Conservation (phyloP, 495 filamentous ascomycete genomes). For the Pyronema omphalodes region DNA sequence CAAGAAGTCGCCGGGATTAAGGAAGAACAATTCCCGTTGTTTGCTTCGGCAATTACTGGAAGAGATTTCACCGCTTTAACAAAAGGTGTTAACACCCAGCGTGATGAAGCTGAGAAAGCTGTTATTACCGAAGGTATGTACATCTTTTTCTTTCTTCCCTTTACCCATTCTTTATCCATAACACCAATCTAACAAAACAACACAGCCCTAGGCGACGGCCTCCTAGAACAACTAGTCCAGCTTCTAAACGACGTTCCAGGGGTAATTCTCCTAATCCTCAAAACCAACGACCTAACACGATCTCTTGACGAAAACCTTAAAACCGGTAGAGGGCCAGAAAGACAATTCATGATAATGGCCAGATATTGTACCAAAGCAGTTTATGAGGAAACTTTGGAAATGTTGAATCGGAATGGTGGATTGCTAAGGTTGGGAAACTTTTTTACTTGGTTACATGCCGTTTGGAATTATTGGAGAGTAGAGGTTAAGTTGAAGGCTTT, state of each 20-base stretch:
- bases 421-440: constrained; percentile 38
- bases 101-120: constrained; percentile 57
- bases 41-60: constrained; percentile 91
- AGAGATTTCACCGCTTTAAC: constrained; percentile 65
- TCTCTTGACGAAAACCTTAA: constrained; percentile 88
- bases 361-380: constrained; percentile 80
- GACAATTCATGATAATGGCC: constrained; percentile 85
- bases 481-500: constrained; percentile 45
- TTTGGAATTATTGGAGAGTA: constrained; percentile 41
- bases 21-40: constrained; percentile 86
- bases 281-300: constrained; percentile 94
- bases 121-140: constrained; percentile 44
- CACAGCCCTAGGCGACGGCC: constrained; percentile 58
- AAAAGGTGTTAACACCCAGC: constrained; percentile 38
- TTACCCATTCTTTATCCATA: neutral
- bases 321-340: constrained; percentile 68
- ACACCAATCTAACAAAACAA: neutral
- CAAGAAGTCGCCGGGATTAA: constrained; percentile 72
- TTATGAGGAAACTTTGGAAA: constrained; percentile 69
- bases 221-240: constrained; percentile 73
- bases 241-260: constrained; percentile 75
- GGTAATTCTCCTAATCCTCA: constrained; percentile 86
- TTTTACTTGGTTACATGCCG: constrained; percentile 36
- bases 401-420: constrained; percentile 32
- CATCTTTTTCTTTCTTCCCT: neutral